These are phyloP conservation scores for Debaryomyces castellii DNA, from an alignment of 805 yeast genomes.

Conservation along the genomic window DNA sequence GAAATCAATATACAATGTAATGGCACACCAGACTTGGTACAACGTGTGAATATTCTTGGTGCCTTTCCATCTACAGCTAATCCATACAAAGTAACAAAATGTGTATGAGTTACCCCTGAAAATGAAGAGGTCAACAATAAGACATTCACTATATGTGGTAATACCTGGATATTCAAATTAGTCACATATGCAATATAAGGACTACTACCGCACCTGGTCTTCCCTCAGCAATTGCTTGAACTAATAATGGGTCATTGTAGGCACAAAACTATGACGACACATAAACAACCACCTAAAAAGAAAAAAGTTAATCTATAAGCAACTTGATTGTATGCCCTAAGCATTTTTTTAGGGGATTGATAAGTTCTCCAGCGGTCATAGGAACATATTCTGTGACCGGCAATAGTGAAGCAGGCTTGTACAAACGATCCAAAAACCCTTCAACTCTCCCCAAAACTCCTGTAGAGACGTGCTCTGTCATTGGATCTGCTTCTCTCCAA, in stretches of 20 bases:
- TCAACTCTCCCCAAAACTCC: conserved; percentile 29
- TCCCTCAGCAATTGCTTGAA: conserved; percentile 13
- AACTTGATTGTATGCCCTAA: conserved; percentile 57
- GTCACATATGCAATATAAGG: conserved; percentile 80
- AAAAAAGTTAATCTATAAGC: conserved; percentile 44
- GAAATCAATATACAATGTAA: too few relatives aligned
- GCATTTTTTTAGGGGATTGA: conserved; percentile 58
- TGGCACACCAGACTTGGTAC: too few relatives aligned
- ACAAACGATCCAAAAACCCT: neutral
- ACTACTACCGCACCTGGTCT: conserved; percentile 40
- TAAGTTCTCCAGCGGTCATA: conserved; percentile 55
- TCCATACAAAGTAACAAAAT: too few relatives aligned
- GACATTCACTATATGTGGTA: conserved; percentile 76
- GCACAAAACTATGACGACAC: conserved; percentile 22
- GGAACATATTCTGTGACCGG: neutral
- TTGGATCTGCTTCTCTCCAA: conserved; percentile 23
- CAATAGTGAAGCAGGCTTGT: neutral
- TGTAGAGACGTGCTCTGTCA: conserved; percentile 11
- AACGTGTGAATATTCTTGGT: too few relatives aligned
- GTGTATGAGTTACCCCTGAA: too few relatives aligned
- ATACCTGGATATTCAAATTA: conserved; percentile 55
- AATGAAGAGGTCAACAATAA: too few relatives aligned
- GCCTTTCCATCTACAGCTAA: too few relatives aligned
- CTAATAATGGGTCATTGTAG: conserved; percentile 16
- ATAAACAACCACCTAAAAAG: conserved; percentile 15